Percentiles rank a stretch among this genome's conserved stretches.
Evolutionary conservation across 192 early-diverging fungal genomes (phyloP).

Genomic region (Umbelopsis sp.): DNA sequence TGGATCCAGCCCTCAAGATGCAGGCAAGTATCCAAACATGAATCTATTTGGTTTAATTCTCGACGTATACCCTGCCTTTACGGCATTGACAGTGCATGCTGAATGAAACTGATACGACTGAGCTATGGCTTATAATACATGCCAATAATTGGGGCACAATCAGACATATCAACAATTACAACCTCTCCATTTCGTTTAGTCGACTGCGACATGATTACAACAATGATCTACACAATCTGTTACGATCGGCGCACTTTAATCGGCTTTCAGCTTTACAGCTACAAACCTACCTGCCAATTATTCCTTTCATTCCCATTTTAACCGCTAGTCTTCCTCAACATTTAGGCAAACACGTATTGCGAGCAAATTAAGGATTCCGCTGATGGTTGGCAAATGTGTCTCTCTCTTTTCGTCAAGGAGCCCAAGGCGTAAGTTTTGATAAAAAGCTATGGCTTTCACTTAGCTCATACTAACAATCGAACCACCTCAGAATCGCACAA

Average conservation of each 20-base stretch:
- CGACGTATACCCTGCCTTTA: neutral
- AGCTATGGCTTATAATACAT: no score
- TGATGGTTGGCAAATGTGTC: conserved; percentile 86
- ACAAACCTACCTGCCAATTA: neutral
- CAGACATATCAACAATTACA: no score
- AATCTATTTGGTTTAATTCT: neutral
- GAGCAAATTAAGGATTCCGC: conserved; percentile 74
- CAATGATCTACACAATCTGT: no score
- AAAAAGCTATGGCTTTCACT: neutral
- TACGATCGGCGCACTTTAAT: no score
- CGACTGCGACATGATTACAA: no score
- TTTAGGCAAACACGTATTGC: conserved; percentile 81
- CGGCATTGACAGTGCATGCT: neutral
- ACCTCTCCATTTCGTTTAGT: no score
- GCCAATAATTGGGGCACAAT: no score
- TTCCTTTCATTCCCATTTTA: neutral
- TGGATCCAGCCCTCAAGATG: conserved; percentile 64
- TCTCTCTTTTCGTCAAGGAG: conserved; percentile 74
- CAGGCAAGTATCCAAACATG: conserved; percentile 59
- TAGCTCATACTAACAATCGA: conserved; percentile 20
- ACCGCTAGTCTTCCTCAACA: conserved; percentile 16
- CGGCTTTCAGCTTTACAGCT: no score
- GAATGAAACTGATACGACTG: no score
- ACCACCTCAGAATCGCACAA: conserved; percentile 62
- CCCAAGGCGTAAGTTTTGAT: conserved; percentile 63